Percentiles rank a stretch among this genome's conserved stretches.
These are phyloP conservation scores for Astragalus membranaceus DNA, from an alignment of 306 rosid species.

Conservation along the genomic window DNA sequence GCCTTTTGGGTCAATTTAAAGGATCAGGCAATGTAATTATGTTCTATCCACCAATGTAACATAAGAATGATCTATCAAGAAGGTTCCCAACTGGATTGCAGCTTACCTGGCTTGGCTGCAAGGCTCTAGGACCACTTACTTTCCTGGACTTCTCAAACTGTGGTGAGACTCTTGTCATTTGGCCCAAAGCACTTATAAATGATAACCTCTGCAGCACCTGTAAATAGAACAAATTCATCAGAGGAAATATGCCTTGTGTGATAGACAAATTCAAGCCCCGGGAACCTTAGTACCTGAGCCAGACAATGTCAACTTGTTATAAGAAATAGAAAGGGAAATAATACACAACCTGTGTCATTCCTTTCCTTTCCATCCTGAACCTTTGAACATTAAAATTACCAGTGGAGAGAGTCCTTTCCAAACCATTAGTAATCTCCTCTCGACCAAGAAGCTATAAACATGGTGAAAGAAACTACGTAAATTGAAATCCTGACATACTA, in stretches of 20 bases:
- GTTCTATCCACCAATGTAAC: background rate
- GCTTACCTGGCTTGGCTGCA: slow-evolving; percentile 95
- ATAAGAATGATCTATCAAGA: background rate
- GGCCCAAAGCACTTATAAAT: slow-evolving; percentile 68
- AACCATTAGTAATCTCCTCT: slow-evolving; percentile 39
- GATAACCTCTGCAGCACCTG: slow-evolving; percentile 83
- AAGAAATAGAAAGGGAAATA: background rate
- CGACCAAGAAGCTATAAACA: slow-evolving; percentile 23
- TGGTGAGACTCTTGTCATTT: slow-evolving; percentile 84
- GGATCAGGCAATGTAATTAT: background rate
- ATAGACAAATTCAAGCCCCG: background rate
- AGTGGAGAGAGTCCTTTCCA: slow-evolving; percentile 85
- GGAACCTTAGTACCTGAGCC: background rate
- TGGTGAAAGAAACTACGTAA: background rate
- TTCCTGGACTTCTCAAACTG: slow-evolving; percentile 96
- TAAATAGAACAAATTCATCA: slow-evolving; percentile 14
- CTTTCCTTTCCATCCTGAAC: slow-evolving; percentile 79
- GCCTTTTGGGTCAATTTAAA: background rate
- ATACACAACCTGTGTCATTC: slow-evolving; percentile 80
- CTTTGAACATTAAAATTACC: slow-evolving; percentile 79
- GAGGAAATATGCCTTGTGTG: background rate
- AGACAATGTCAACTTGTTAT: background rate
- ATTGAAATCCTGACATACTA: background rate
- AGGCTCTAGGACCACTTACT: slow-evolving; percentile 92
- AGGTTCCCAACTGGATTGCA: background rate